phyloP scores from a whole-genome alignment of 148 eudicot genomes.

The Camellia granthamiana region DNA sequence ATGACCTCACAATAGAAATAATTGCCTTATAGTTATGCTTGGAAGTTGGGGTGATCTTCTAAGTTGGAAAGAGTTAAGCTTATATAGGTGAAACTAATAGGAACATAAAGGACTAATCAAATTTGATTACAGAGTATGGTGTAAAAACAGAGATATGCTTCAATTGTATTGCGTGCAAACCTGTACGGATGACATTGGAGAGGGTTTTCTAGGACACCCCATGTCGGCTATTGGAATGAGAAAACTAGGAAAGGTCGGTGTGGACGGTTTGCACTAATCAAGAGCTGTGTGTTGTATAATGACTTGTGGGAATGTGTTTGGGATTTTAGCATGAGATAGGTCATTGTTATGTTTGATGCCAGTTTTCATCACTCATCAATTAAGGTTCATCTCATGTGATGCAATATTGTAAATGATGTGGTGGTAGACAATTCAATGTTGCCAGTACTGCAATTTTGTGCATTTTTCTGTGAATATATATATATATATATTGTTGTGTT shows the following conservation, averaged over 20 bases:
- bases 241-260: slow-evolving; percentile 24
- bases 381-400: not conserved
- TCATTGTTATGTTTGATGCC: not conserved
- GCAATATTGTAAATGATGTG: not conserved
- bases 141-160: too few species aligned
- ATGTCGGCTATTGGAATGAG: slow-evolving; percentile 7
- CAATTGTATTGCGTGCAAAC: too few species aligned
- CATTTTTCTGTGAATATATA: too few species aligned
- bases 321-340: not conserved
- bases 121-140: too few species aligned
- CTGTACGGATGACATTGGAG: not conserved
- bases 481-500: too few species aligned
- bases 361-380: not conserved
- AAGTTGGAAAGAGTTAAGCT: not conserved
- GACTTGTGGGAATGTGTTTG: not conserved
- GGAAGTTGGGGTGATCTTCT: slow-evolving; percentile 10
- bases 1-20: not conserved
- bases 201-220: not conserved
- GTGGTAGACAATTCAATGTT: not conserved
- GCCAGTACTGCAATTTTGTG: too few species aligned
- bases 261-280: slow-evolving; percentile 19
- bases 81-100: slow-evolving; percentile 25
- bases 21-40: not conserved
- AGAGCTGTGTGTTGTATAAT: not conserved
- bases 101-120: not conserved